Evolutionary conservation across 2,329 filamentous ascomycete genomes (phyloP).

Genomic region (Sphaerulina vaccinii): DNA sequence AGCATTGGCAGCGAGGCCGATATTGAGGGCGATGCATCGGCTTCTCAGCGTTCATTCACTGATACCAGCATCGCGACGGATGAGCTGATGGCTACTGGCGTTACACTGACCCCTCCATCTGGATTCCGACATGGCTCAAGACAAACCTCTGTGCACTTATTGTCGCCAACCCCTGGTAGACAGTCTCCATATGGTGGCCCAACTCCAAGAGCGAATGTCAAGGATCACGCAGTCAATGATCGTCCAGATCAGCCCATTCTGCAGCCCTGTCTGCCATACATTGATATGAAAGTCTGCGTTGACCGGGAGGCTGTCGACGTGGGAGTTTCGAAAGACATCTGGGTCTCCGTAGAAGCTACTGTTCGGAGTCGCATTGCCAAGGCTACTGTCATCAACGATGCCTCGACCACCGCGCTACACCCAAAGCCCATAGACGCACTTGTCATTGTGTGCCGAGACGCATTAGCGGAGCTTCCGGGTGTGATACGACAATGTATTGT

Average conservation of each 20-base stretch:
- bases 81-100: slow-evolving; percentile 20
- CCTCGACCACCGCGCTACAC: not conserved
- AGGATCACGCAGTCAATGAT: not conserved
- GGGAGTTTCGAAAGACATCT: slow-evolving; percentile 26
- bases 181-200: slow-evolving; percentile 19
- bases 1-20: slow-evolving; percentile 23
- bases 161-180: slow-evolving; percentile 15
- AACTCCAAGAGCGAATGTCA: slow-evolving; percentile 23
- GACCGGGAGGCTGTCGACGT: slow-evolving; percentile 31
- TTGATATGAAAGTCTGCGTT: slow-evolving; percentile 27
- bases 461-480: slow-evolving; percentile 2
- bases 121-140: slow-evolving; percentile 2
- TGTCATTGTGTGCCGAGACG: slow-evolving; percentile 18
- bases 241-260: not conserved
- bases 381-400: not conserved
- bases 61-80: slow-evolving; percentile 32
- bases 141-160: slow-evolving; percentile 13
- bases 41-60: slow-evolving; percentile 28
- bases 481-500: slow-evolving; percentile 20
- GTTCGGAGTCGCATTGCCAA: slow-evolving; percentile 25
- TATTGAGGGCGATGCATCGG: slow-evolving; percentile 9
- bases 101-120: slow-evolving; percentile 19
- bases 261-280: slow-evolving; percentile 25
- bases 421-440: slow-evolving; percentile 18
- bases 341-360: slow-evolving; percentile 34